phyloP scores from a whole-genome alignment of 1,284 basidiomycete species.

The Neotropicomus parvogracilis region DNA sequence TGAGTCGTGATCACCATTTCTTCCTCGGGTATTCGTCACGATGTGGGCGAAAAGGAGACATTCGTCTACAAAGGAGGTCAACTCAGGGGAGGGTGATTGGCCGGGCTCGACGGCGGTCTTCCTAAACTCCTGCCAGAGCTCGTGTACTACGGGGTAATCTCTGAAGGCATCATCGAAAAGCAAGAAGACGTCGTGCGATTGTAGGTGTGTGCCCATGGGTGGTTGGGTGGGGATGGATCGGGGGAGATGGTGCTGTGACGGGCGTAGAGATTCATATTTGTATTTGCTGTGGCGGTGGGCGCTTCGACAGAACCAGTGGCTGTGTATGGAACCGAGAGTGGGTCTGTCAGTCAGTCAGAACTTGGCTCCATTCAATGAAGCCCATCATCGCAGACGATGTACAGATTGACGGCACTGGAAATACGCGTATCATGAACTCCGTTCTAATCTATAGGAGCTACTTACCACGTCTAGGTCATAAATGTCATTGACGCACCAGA shows the following conservation, averaged over 20 bases:
- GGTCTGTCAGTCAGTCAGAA: no score
- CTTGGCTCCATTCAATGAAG: no score
- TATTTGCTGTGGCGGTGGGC: conserved; percentile 19
- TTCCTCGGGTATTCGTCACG: neutral
- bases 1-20: neutral
- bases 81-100: conserved; percentile 24
- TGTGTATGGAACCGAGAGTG: no score
- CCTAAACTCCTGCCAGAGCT: conserved; percentile 25
- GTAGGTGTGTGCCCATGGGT: conserved; percentile 12
- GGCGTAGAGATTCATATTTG: conserved; percentile 11
- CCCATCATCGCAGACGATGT: no score
- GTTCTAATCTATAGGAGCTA: no score
- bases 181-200: conserved; percentile 17
- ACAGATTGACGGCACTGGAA: no score
- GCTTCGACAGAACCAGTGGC: conserved; percentile 3
- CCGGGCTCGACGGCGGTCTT: conserved; percentile 26
- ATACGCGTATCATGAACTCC: no score
- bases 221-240: neutral
- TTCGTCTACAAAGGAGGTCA: conserved; percentile 29
- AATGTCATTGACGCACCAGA: no score
- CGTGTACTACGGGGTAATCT: neutral
- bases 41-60: conserved; percentile 30
- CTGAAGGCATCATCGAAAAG: neutral
- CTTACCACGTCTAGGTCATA: no score
- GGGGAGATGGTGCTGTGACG: conserved; percentile 13